Conservation (phyloP, 2,329 filamentous ascomycete species). For the Fusarium annulatum region DNA sequence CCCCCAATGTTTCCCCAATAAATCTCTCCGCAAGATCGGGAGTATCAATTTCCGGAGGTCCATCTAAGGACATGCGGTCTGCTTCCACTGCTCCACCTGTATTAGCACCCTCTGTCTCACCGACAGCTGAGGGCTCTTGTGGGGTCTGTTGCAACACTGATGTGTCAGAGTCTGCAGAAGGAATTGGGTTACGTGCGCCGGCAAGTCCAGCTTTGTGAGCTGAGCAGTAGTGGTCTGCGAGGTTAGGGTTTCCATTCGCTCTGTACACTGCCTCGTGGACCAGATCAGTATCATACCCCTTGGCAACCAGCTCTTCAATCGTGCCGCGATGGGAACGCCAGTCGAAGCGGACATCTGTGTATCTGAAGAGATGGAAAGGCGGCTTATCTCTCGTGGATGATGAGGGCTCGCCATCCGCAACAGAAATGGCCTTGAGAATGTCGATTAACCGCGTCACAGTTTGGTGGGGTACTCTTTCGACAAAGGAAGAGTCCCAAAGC, state of each 20-base stretch:
- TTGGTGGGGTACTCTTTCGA: conserved; percentile 81
- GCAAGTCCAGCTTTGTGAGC: conserved; percentile 68
- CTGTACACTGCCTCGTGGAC: conserved; percentile 85
- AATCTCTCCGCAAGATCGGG: conserved; percentile 42
- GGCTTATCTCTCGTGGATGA: conserved; percentile 69
- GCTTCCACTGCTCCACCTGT: conserved; percentile 44
- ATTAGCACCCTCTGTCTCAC: conserved; percentile 40
- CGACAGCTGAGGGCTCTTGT: conserved; percentile 21
- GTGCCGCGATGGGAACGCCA: conserved; percentile 54
- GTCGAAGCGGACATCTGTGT: conserved; percentile 57
- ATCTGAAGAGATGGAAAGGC: conserved; percentile 57
- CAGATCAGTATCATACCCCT: conserved; percentile 65
- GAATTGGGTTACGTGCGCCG: conserved; percentile 74
- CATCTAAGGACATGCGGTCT: conserved; percentile 55
- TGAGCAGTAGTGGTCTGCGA: conserved; percentile 79
- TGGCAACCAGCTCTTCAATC: conserved; percentile 49
- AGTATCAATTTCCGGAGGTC: conserved; percentile 43
- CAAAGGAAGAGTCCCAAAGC: conserved; percentile 86
- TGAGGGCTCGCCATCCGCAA: conserved; percentile 79
- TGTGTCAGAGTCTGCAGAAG: conserved; percentile 64
- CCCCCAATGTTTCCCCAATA: conserved; percentile 45
- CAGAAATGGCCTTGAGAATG: conserved; percentile 81
- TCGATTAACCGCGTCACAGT: conserved; percentile 85
- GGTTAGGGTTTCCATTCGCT: conserved; percentile 72
- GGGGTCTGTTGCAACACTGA: conserved; percentile 46